Percentiles rank a stretch among this genome's conserved stretches.
phyloP scores from a whole-genome alignment of 345 rosid genomes.

The Capsella bursapastoris region DNA sequence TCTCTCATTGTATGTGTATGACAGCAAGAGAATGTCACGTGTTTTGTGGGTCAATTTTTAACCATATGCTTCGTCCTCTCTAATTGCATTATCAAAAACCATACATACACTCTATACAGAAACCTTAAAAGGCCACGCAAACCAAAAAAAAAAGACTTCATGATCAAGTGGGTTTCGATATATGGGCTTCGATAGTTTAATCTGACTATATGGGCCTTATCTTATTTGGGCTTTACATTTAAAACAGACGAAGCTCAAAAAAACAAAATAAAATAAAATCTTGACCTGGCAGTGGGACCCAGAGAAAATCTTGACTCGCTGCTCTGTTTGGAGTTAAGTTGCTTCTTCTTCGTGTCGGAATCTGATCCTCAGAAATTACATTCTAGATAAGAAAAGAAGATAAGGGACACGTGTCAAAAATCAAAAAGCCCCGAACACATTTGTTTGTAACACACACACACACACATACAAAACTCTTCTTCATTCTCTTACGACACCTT shows the following conservation, averaged over 20 bases:
- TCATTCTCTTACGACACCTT: not conserved
- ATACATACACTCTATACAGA: not conserved
- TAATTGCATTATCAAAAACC: constrained; percentile 6
- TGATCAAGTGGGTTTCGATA: not conserved
- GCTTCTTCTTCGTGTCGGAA: too few relatives aligned
- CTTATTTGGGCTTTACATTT: not conserved
- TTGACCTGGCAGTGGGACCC: constrained; percentile 27
- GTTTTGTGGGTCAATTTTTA: too few relatives aligned
- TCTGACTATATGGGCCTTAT: constrained; percentile 6
- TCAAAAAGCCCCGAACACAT: constrained; percentile 26
- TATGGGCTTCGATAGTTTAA: not conserved
- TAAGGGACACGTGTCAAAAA: constrained; percentile 83
- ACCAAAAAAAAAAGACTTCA: too few relatives aligned
- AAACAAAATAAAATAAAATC: not conserved
- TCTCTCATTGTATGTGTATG: too few relatives aligned
- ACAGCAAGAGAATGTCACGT: too few relatives aligned
- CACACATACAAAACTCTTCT: constrained; percentile 11
- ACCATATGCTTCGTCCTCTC: not conserved
- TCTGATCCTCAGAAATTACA: too few relatives aligned
- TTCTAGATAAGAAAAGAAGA: constrained; percentile 84
- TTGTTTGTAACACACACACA: not conserved
- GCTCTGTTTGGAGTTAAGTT: too few relatives aligned
- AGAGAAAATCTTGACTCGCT: not conserved
- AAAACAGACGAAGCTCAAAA: constrained; percentile 9
- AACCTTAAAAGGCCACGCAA: not conserved